phyloP scores from a whole-genome alignment of 1,284 basidiomycete genomes.

The Omphalotus olearius region DNA sequence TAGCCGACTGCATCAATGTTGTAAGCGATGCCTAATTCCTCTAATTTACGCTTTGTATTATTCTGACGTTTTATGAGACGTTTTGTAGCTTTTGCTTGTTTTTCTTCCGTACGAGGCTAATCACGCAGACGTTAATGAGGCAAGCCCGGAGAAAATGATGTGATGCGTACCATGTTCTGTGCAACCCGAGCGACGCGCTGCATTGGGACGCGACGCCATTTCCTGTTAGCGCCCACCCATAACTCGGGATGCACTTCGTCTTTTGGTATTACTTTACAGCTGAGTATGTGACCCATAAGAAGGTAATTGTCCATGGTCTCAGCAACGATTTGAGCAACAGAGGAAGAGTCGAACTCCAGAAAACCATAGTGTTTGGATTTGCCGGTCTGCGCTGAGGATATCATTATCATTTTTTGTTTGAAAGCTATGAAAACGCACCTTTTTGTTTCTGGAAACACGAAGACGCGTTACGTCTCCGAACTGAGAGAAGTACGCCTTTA shows the following conservation, averaged over 20 bases:
- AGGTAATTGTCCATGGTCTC: slow-evolving; percentile 99
- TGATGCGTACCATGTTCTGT: slow-evolving; percentile 73
- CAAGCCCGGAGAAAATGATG: neutral
- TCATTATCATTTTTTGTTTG: no score
- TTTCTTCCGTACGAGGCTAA: slow-evolving; percentile 74
- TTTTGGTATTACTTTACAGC: slow-evolving; percentile 82
- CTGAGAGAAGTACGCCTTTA: slow-evolving; percentile 91
- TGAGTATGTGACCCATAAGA: slow-evolving; percentile 88
- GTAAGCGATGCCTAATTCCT: slow-evolving; percentile 85
- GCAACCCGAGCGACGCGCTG: slow-evolving; percentile 69
- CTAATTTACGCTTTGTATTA: slow-evolving; percentile 76
- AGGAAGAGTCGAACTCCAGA: slow-evolving; percentile 87
- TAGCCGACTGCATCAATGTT: slow-evolving; percentile 75
- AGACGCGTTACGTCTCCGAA: slow-evolving; percentile 91
- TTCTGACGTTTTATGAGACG: slow-evolving; percentile 78
- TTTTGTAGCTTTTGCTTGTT: slow-evolving; percentile 64
- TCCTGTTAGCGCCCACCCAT: slow-evolving; percentile 96
- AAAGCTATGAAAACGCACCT: slow-evolving; percentile 42
- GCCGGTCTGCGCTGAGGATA: slow-evolving; percentile 66
- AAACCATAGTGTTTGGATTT: slow-evolving; percentile 96
- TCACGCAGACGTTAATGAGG: slow-evolving; percentile 5
- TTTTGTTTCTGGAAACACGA: slow-evolving; percentile 90
- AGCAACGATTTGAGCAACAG: slow-evolving; percentile 92
- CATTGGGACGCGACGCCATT: slow-evolving; percentile 77
- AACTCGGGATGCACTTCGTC: slow-evolving; percentile 90